phyloP scores from a whole-genome alignment of 2,329 filamentous ascomycete genomes.

The Ophiocordyceps camponoti-floridani region DNA sequence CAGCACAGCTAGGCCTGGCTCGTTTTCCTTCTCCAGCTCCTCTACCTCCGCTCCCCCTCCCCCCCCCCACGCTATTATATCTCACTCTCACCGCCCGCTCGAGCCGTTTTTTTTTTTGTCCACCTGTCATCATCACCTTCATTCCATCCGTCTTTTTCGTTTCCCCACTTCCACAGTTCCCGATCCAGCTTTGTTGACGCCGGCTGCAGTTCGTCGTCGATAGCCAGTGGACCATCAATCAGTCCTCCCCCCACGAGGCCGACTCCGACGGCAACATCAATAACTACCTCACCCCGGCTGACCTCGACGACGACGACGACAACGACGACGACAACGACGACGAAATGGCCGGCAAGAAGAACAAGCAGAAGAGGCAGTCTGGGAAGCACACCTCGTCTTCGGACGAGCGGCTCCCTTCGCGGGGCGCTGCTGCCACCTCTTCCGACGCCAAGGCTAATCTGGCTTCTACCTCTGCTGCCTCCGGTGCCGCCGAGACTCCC shows the following conservation, averaged over 20 bases:
- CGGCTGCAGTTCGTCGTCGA: slow-evolving; percentile 73
- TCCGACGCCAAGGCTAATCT: neutral
- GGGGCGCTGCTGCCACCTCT: neutral
- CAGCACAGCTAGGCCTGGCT: too few relatives aligned
- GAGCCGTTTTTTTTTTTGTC: too few relatives aligned
- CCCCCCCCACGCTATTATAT: too few relatives aligned
- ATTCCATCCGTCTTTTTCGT: neutral
- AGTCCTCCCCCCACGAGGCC: slow-evolving; percentile 61
- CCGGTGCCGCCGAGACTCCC: slow-evolving; percentile 10
- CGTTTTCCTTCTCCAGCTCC: too few relatives aligned
- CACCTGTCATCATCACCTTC: too few relatives aligned
- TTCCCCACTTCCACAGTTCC: neutral
- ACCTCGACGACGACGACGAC: slow-evolving; percentile 29
- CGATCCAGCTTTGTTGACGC: neutral
- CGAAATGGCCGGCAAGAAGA: slow-evolving; percentile 39
- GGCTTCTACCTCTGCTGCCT: neutral
- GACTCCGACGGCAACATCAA: slow-evolving; percentile 27
- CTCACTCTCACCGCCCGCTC: too few relatives aligned
- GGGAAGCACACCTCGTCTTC: slow-evolving; percentile 6
- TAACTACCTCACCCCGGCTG: too few relatives aligned
- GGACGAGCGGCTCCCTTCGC: neutral
- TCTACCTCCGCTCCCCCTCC: too few relatives aligned
- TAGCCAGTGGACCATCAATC: slow-evolving; percentile 74
- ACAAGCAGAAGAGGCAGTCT: slow-evolving; percentile 27
- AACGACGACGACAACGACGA: slow-evolving; percentile 44